phyloP scores from a whole-genome alignment of 1,139 yeast species.

The Kodamaea plutei region DNA sequence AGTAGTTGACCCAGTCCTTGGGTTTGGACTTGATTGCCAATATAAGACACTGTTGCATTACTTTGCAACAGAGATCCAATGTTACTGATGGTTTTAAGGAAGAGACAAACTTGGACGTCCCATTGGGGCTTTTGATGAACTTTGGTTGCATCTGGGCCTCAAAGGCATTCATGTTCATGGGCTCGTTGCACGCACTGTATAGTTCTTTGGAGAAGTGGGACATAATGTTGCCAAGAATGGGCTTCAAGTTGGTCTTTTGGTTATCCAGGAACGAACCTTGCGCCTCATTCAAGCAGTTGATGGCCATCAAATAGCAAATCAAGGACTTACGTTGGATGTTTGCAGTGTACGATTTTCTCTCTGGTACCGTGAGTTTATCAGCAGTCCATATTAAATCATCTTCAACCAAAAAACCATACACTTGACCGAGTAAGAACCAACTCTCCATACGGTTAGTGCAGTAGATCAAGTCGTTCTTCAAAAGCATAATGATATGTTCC shows the following conservation, averaged over 20 bases:
- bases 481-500: conserved; percentile 64
- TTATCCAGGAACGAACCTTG: no score
- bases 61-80: conserved; percentile 24
- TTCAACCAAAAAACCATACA: conserved; percentile 75
- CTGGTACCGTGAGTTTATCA: conserved; percentile 67
- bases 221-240: conserved; percentile 49
- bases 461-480: conserved; percentile 63
- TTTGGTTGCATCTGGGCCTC: conserved; percentile 35
- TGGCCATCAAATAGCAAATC: conserved; percentile 72
- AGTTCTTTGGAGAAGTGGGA: conserved; percentile 55
- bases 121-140: conserved; percentile 23
- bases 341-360: conserved; percentile 61
- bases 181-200: conserved; percentile 57
- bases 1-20: conserved; percentile 60
- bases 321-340: conserved; percentile 65
- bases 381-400: conserved; percentile 91
- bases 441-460: conserved; percentile 71
- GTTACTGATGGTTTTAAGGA: conserved; percentile 23
- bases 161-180: conserved; percentile 63
- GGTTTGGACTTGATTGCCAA: conserved; percentile 41
- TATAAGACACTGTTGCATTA: conserved; percentile 39
- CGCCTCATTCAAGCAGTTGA: conserved; percentile 28
- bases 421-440: conserved; percentile 83
- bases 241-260: conserved; percentile 17
- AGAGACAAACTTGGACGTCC: conserved; percentile 18